Evolutionary conservation across 192 early-diverging fungal genomes (phyloP), one percentile per base, ranked within the genome.

Genomic region (Umbelopsis sp.): DNA sequence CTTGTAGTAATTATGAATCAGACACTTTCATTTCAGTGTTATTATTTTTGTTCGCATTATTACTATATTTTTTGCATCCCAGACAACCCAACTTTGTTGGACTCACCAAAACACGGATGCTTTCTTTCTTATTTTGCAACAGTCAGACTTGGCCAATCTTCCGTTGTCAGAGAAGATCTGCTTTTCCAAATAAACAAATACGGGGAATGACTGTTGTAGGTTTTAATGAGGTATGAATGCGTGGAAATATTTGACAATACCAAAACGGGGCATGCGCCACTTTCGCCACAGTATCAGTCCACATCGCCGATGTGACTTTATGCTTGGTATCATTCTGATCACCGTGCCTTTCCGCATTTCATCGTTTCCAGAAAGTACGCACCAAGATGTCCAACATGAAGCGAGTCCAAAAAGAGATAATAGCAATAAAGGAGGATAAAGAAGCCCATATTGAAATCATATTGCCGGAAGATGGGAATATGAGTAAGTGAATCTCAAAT

Each of bases 381-480:
- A n/a, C 16, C 20, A 56, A 32, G 12, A 56, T 62, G 56, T 29
- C 56, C 25, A 62, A 62, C 20, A 32, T 32, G 26, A 62, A 62
- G 34, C 56, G 56, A 34, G 26, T 62, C 34, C 56, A 62, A 17
- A 62, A 62, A 34, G 56, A 62, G 31, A 62, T 62, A 34, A 26
- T 62, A 6, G 31, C 56, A 34, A 34, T 62, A 16, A 32, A 62
- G 17, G 16, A 62, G 20, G 56, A 62, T 32, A 29, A 62, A 14
- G 56, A 62, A 2, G 56, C 56, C 29, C 56, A 62, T 20, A 32
- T 62, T 34, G 56, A 62, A 20, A 32, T 62, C 3, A 20, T 62
- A 20, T 26, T 62, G 2, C 29, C 16, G 14, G 7, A 22, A 17
- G 31, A 62, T 12, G 56, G 26, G 31, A 17, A 32, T 26, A 20